phyloP scores from a whole-genome alignment of 2,329 filamentous ascomycete genomes.

The Aureobasidium mangrovei region DNA sequence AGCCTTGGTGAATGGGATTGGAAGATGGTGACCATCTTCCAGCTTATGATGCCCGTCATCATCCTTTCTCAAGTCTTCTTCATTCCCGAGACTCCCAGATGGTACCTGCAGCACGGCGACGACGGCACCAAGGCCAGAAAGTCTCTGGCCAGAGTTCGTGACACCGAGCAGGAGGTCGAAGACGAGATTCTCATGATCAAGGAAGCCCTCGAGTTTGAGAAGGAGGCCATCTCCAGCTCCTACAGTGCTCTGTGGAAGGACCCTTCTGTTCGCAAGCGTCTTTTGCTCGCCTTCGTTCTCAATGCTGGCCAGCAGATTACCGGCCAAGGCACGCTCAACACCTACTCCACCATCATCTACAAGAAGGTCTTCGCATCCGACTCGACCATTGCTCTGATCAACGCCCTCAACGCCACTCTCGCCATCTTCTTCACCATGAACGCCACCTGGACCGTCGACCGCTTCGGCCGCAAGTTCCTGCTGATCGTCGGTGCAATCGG shows the following conservation, averaged over 20 bases:
- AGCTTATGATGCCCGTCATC: constrained; percentile 56
- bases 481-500: constrained; percentile 60
- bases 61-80: constrained; percentile 56
- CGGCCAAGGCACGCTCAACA: constrained; percentile 64
- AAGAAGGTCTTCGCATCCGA: constrained; percentile 55
- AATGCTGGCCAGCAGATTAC: constrained; percentile 66
- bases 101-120: constrained; percentile 54
- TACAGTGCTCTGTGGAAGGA: constrained; percentile 64
- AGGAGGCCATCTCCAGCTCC: constrained; percentile 54
- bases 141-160: constrained; percentile 52
- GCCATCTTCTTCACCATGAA: constrained; percentile 66
- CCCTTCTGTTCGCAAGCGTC: constrained; percentile 56
- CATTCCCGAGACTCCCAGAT: constrained; percentile 60
- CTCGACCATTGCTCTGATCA: constrained; percentile 60
- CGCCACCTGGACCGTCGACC: constrained; percentile 63
- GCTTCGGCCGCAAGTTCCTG: constrained; percentile 61
- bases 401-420: constrained; percentile 64
- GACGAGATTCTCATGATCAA: constrained; percentile 57
- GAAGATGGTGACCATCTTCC: constrained; percentile 65
- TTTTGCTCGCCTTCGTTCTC: constrained; percentile 55
- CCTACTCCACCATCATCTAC: constrained; percentile 66
- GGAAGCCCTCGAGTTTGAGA: constrained; percentile 63
- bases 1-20: constrained; percentile 54
- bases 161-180: constrained; percentile 57
- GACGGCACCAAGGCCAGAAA: constrained; percentile 52